Base-by-base conservation (phyloP, 306 rosid genomes). In the Arachis hypogaea region DNA sequence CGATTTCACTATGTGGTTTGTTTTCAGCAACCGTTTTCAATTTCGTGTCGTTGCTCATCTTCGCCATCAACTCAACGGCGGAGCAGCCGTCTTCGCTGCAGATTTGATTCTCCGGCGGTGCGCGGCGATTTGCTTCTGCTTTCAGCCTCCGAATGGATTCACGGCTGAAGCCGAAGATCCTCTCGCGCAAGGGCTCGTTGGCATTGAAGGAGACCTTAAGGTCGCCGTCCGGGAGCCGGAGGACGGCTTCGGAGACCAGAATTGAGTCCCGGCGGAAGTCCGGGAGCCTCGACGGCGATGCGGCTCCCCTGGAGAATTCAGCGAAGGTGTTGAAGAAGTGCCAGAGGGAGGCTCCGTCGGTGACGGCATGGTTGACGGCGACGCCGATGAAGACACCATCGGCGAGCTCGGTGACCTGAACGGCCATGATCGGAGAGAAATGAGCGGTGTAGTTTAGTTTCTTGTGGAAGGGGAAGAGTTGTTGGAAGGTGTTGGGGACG, bases 281-380 rank as follows among this genome's bases (percentile, higher is more conserved):
- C 4, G 96, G 96, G 11, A 60, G 60, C 7, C 51, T 81, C 0
- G 84, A 68, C 28, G 16, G 80, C 29, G 4, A 33, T 5, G 49
- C 69, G 2, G 40, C 75, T 0, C 84, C 88, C 6, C 81, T 71
- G 59, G 85, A 84, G 30, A 78, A 41, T 30, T 82, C 87, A 0
- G 97, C 91, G 69, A 93, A 93, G 60, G 92, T 81, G 54, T 93
- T 91, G 88, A 89, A 93, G 88, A 93, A 93, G 62, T 91, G 86
- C 98, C 98, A 93, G 14, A 90, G 83, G 40, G 97, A 87, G 4
- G 97, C 73, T 1, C 98, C 98, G 60, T 93, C 97, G 7, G 63
- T 67, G 40, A 86, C 86, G 41, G 97, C 84, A 64, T 93, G 98
- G 74, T 76, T 78, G 44, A 89, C 87, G 11, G 96, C 54, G 77